Evolutionary conservation across 306 rosid species (phyloP), one percentile per base, ranked within the genome.

Genomic region (Dalbergia cultrata): DNA sequence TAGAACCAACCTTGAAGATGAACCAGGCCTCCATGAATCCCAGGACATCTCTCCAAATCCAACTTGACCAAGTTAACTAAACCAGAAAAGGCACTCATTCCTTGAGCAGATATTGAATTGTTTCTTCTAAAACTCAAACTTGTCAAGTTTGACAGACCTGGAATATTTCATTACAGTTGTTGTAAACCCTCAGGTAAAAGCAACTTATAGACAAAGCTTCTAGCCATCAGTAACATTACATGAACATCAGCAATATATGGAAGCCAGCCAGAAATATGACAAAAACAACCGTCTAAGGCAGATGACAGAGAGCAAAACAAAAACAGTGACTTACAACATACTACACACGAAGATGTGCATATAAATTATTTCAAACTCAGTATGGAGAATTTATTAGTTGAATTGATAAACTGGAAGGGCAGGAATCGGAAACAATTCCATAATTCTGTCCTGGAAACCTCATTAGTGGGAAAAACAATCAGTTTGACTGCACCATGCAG

Each of bases 21-120:
- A 85, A 89, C 78, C 70, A 93, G 95, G 34, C 99, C 98, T 41
- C 94, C 97, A 85, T 91, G 98, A 82, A 95, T 89, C 80, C 85
- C 87, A 75, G 97, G 96, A 79, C 98, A 95, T 89, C 92, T 93
- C 90, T 93, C 98, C 83, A 93, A 74, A 85, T 95, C 99, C 96
- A 95, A 88, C 88, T 90, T 88, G 86, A 86, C 88, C 94, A 95
- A 77, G 83, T 88, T 88, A 43, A 85, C 88, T 72, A 93, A 87
- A 78, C 89, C 74, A 67, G 93, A 81, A 69, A 95, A 84, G 75
- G 81, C 81, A 71, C 83, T 88, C 95, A 95, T 93, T 73, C 99
- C 98, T 81, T 89, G 84, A 76, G 97, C 87, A 73, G 99, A 90
- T 72, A 95, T 91, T 78, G 85, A 88, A 82, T 74, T 84, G 88